Evolutionary conservation across 2,329 filamentous ascomycete species (phyloP).

Genomic region (Corinectria fuckeliana): DNA sequence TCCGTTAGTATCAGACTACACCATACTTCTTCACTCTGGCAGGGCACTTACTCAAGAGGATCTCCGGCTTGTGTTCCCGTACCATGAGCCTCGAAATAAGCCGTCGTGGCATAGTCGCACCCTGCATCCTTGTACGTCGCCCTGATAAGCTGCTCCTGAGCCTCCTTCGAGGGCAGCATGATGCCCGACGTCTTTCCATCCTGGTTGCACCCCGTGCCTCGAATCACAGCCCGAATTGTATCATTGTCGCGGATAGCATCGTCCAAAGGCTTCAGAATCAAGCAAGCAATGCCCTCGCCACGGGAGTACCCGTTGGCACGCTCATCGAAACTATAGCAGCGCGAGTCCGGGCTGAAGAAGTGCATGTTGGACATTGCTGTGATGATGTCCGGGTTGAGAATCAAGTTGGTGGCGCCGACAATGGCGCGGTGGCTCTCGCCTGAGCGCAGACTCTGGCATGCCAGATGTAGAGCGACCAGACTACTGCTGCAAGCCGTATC

Average conservation of each 20-base stretch:
- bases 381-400: slow-evolving; percentile 25
- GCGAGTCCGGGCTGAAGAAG: slow-evolving; percentile 36
- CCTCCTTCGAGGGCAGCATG: slow-evolving; percentile 43
- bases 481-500: slow-evolving; percentile 59
- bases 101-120: slow-evolving; percentile 24
- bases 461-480: slow-evolving; percentile 55
- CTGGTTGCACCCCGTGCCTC: slow-evolving; percentile 42
- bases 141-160: slow-evolving; percentile 43
- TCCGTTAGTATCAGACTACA: too few species aligned
- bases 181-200: slow-evolving; percentile 51
- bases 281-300: slow-evolving; percentile 47
- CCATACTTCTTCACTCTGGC: too few species aligned
- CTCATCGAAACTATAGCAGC: slow-evolving; percentile 45
- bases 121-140: slow-evolving; percentile 36
- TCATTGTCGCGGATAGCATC: slow-evolving; percentile 52
- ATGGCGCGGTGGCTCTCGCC: not conserved
- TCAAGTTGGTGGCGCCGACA: not conserved
- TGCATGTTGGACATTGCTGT: slow-evolving; percentile 27
- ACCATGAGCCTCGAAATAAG: slow-evolving; percentile 31
- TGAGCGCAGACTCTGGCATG: slow-evolving; percentile 22
- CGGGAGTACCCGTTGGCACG: slow-evolving; percentile 51
- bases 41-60: slow-evolving; percentile 13
- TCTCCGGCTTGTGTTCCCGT: slow-evolving; percentile 32
- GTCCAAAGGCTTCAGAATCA: slow-evolving; percentile 50
- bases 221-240: slow-evolving; percentile 44